Evolutionary conservation across 371 early-diverging fungal species (phyloP).

Genomic region (Lichtheimia ramosa): DNA sequence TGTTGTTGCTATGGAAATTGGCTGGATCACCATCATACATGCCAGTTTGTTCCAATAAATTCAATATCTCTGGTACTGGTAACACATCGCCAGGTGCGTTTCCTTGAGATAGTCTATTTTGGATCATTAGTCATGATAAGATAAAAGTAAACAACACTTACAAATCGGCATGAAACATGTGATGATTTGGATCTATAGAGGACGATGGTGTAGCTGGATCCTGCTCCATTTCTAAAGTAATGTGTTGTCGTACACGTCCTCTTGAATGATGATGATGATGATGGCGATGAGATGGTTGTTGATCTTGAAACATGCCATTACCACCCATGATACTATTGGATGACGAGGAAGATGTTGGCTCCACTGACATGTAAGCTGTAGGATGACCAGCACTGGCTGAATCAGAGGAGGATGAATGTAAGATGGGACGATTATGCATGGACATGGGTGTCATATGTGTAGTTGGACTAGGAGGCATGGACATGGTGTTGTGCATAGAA

Average conservation of each 20-base stretch:
- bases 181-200: not conserved
- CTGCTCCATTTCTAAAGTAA: conserved; percentile 8
- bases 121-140: not conserved
- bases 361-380: not conserved
- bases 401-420: not conserved
- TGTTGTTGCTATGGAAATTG: not conserved
- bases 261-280: not conserved
- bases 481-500: conserved; percentile 13
- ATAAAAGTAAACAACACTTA: not conserved
- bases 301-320: not conserved
- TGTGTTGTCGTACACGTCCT: conserved; percentile 9
- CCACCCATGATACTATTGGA: not conserved
- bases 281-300: conserved; percentile 7
- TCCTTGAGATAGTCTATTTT: not conserved
- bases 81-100: conserved; percentile 6
- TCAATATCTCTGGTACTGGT: conserved; percentile 11
- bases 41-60: conserved; percentile 13
- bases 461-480: conserved; percentile 23
- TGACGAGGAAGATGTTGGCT: not conserved
- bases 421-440: conserved; percentile 10
- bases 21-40: conserved; percentile 15
- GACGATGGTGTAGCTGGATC: not conserved
- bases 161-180: conserved; percentile 4
- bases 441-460: conserved; percentile 12
- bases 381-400: not conserved